Percentiles rank a stretch among this genome's conserved stretches.
phyloP scores from a whole-genome alignment of 2,329 filamentous ascomycete genomes.

The Paraphoma sp. region DNA sequence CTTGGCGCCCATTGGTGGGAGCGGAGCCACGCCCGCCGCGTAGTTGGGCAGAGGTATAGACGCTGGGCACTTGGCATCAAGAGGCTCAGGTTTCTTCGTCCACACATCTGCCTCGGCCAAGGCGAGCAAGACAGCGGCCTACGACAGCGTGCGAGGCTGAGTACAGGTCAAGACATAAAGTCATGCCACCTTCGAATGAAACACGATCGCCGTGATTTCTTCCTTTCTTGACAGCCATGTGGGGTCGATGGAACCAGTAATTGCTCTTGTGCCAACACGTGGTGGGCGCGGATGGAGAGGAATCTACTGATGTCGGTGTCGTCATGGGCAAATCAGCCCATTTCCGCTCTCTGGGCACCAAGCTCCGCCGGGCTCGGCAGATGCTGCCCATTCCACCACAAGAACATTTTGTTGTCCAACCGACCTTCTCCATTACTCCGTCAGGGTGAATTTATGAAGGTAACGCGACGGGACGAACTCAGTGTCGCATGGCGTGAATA shows the following conservation, averaged over 20 bases:
- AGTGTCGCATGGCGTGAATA: no score
- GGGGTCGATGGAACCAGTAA: neutral
- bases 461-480: no score
- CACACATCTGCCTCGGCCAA: neutral
- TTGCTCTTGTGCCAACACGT: neutral
- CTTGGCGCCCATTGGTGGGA: slow-evolving; percentile 1
- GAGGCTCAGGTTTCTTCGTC: neutral
- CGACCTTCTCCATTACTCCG: slow-evolving; percentile 9
- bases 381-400: slow-evolving; percentile 15
- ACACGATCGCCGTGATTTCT: neutral
- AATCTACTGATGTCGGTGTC: neutral
- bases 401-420: slow-evolving; percentile 13
- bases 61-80: slow-evolving; percentile 5
- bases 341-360: neutral
- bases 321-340: neutral
- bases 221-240: neutral
- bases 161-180: neutral
- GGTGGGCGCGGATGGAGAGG: neutral
- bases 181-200: slow-evolving; percentile 1
- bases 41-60: neutral
- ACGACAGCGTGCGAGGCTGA: slow-evolving; percentile 2
- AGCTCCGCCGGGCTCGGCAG: slow-evolving; percentile 1
- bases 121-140: neutral
- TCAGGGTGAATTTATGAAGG: no score
- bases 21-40: slow-evolving; percentile 4